Percentiles rank a stretch among this genome's conserved stretches.
These are phyloP conservation scores for Aphanomyces stellatus DNA, from an alignment of 352 stramenopile species.

Conservation along the genomic window DNA sequence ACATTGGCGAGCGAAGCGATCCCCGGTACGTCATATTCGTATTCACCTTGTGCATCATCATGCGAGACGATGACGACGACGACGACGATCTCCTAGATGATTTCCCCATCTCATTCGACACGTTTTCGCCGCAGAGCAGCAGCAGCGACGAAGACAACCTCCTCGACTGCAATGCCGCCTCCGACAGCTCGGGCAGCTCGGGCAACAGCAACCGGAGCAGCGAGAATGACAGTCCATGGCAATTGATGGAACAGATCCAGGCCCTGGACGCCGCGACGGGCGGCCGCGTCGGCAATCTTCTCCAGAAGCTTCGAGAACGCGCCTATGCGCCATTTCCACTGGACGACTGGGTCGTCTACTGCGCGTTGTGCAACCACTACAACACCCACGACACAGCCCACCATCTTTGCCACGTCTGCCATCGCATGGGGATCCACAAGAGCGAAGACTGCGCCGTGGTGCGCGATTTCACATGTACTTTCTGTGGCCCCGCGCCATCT, in stretches of 20 bases:
- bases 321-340: constrained; percentile 30
- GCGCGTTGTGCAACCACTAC: not conserved
- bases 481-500: not conserved
- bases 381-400: not conserved
- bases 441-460: not conserved
- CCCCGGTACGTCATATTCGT: too few relatives aligned
- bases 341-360: constrained; percentile 12
- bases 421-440: not conserved
- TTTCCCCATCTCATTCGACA: not conserved
- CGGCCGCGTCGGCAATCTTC: constrained; percentile 61
- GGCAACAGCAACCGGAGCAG: too few relatives aligned
- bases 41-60: too few relatives aligned
- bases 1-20: too few relatives aligned
- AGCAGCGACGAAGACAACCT: not conserved
- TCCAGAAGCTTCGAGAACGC: constrained; percentile 52
- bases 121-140: not conserved
- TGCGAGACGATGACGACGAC: too few relatives aligned
- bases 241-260: constrained; percentile 22
- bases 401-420: constrained; percentile 12
- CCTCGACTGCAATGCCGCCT: too few relatives aligned
- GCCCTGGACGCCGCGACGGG: constrained; percentile 58
- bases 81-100: too few relatives aligned
- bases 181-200: too few relatives aligned
- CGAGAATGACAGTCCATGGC: too few relatives aligned
- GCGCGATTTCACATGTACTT: not conserved